phyloP scores from a whole-genome alignment of 202 grass and related monocot genomes.

The Miscanthus sacchariflorus region DNA sequence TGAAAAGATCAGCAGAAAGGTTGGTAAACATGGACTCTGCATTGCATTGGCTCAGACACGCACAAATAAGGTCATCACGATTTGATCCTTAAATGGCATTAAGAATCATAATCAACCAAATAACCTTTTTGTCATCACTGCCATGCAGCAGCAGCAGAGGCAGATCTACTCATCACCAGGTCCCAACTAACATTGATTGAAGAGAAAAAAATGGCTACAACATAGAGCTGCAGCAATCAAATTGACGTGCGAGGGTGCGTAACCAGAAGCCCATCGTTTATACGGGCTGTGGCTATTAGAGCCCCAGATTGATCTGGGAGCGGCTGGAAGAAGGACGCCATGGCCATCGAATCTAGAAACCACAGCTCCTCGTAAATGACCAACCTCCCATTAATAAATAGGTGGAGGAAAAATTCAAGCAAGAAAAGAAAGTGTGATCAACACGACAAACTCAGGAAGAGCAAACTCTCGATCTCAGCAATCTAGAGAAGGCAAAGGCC shows the following conservation, averaged over 20 bases:
- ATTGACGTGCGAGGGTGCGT: conserved; percentile 40
- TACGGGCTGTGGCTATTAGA: conserved; percentile 40
- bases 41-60: conserved; percentile 69
- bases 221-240: not conserved
- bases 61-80: conserved; percentile 77
- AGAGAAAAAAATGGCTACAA: not conserved
- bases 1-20: not conserved
- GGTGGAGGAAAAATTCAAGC: not conserved
- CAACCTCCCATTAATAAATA: conserved; percentile 38
- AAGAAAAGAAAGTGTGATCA: not conserved
- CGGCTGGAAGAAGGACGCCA: conserved; percentile 18
- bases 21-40: not conserved
- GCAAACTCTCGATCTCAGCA: not conserved
- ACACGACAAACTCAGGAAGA: not conserved
- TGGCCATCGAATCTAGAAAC: conserved; percentile 36
- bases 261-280: conserved; percentile 49
- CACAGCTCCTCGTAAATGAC: conserved; percentile 5
- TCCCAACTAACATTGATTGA: conserved; percentile 1
- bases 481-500: no score
- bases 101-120: conserved; percentile 56
- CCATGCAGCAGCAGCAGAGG: conserved; percentile 15
- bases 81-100: conserved; percentile 49
- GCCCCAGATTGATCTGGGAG: conserved; percentile 37
- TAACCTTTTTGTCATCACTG: conserved; percentile 68
- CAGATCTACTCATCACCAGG: not conserved